phyloP scores from a whole-genome alignment of 176 grass and related monocot genomes.

The sorghum (Sorghum bicolor) region Sorghum_bicolor_NCBIv3 NC_012877.2:54838501-54839000 shows the following conservation, averaged over 20 bases:
- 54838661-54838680: no score
- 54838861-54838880: background rate
- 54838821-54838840: no score
- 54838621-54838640: no score
- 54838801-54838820: no score
- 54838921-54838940: background rate
- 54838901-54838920: background rate
- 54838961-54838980: background rate
- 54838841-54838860: background rate
- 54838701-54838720: no score
- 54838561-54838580: background rate
- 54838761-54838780: no score
- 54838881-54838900: background rate
- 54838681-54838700: no score
- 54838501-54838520: background rate
- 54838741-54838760: no score
- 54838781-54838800: no score
- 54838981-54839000: background rate
- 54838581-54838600: background rate
- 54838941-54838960: background rate
- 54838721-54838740: no score
- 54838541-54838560: background rate
- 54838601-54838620: no score
- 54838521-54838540: background rate
- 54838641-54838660: no score